Conservation (phyloP, 176 grass and related monocot genomes). For the Avena atlantica region DNA sequence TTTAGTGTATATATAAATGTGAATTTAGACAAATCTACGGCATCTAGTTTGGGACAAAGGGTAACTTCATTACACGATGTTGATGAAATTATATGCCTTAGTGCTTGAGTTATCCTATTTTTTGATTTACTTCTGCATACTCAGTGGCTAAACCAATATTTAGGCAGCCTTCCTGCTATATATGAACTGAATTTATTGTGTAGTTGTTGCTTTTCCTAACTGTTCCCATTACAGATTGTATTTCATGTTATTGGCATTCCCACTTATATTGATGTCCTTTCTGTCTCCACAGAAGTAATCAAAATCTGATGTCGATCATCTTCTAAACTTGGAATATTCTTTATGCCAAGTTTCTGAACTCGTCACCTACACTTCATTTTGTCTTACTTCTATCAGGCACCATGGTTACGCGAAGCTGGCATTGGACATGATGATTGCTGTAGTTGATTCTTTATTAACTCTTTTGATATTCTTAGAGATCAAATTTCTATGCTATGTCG, state of each 20-base stretch:
- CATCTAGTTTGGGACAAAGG: too few species aligned
- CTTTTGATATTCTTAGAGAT: too few species aligned
- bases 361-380: background rate
- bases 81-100: background rate
- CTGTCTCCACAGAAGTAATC: background rate
- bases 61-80: background rate
- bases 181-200: background rate
- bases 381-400: background rate
- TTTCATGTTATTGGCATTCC: background rate
- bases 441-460: too few species aligned
- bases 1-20: too few species aligned
- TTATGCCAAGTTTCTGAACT: background rate
- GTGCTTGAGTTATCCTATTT: background rate
- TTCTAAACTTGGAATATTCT: background rate
- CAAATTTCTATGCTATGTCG: too few species aligned
- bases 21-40: too few species aligned
- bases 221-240: background rate
- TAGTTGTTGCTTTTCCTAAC: background rate
- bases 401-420: background rate
- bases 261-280: background rate
- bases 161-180: background rate
- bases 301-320: background rate
- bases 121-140: background rate
- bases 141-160: background rate
- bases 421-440: background rate